Percentiles rank a stretch among this genome's conserved stretches.
Evolutionary conservation across 2,329 filamentous ascomycete genomes (phyloP).

Genomic region (Paracoccidioides lutzii): DNA sequence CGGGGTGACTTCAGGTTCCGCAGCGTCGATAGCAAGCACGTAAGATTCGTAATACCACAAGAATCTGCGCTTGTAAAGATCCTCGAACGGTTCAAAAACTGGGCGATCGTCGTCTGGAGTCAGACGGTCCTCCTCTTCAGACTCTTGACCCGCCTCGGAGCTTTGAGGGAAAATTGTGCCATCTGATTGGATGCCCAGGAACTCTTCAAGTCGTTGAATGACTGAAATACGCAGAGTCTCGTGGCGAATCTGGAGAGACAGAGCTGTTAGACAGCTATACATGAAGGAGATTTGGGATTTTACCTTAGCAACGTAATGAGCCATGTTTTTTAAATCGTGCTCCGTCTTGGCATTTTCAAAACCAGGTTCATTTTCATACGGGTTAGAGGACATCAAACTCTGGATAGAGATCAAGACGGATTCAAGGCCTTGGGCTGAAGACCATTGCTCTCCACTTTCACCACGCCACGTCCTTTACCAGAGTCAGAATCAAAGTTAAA

Average conservation of each 20-base stretch:
- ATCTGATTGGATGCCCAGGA: conserved; percentile 51
- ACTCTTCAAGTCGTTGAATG: conserved; percentile 70
- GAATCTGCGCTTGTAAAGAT: conserved; percentile 81
- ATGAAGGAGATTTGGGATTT: background rate
- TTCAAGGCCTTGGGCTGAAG: conserved; percentile 85
- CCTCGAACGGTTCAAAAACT: conserved; percentile 74
- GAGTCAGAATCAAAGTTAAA: background rate
- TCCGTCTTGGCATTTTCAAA: conserved; percentile 62
- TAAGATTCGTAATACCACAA: conserved; percentile 95
- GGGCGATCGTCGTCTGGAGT: conserved; percentile 37
- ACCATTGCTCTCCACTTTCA: conserved; percentile 87
- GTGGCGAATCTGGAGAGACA: conserved; percentile 58
- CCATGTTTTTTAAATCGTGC: conserved; percentile 59
- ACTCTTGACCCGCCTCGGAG: conserved; percentile 22
- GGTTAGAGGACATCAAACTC: conserved; percentile 85
- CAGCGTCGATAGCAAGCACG: conserved; percentile 54
- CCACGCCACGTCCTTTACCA: conserved; percentile 72
- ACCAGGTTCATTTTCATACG: conserved; percentile 92
- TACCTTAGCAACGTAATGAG: conserved; percentile 68
- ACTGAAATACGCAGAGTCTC: conserved; percentile 79
- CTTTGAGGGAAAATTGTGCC: conserved; percentile 30
- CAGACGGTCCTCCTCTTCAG: conserved; percentile 23
- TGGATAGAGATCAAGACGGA: conserved; percentile 93
- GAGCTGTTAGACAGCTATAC: background rate
- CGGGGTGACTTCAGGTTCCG: conserved; percentile 48